Evolutionary conservation across 352 stramenopile species (phyloP), one percentile per base, ranked within the genome.

Genomic region (Pythium aphanidermatum): DNA sequence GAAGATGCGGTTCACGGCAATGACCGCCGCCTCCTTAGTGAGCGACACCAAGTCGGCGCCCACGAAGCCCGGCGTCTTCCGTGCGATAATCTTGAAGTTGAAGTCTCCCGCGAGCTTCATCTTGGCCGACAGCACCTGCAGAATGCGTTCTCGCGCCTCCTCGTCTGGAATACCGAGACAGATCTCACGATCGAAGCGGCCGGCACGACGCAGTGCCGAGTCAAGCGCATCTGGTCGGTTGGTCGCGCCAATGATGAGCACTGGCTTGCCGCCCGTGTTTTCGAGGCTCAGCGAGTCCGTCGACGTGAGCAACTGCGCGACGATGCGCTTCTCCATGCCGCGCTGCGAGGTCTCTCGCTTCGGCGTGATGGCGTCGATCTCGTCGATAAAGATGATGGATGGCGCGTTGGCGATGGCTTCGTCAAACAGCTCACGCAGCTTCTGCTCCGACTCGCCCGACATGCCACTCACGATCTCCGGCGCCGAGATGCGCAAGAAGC

Each of bases 171-270:
- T 98, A 16, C 94, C 95, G 5, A 99, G 66, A 31, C 86, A 89
- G 58, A 99, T 99, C 70, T 99, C 96, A 13, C 96, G 83, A 65
- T 99, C 97, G 56, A 99, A 99, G 17, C 97, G 78, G 11, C 97
- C 97, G 0, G 96, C 94, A 20, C 97, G 86, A 36, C 96, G 82
- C 26, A 99, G 66, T 5, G 96, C 96, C 37, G 91, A 83, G 70
- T 99, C 97, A 24, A 99, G 78, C 14, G 92, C 85, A 55, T 99
- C 96, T 0, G 96, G 91, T 28, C 96, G 76, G 66, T 99, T 99
- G 4, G 96, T 99, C 1, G 97, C 96, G 23, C 93, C 96, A 51
- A 99, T 95, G 20, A 99, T 94, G 35, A 99, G 83, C 17, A 99
- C 96, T 8, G 86, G 81, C 54, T 95, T 93, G 17, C 83, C 81